Conservation (phyloP, 164 flowering plant species). For the Tinospora cordifolia region DNA sequence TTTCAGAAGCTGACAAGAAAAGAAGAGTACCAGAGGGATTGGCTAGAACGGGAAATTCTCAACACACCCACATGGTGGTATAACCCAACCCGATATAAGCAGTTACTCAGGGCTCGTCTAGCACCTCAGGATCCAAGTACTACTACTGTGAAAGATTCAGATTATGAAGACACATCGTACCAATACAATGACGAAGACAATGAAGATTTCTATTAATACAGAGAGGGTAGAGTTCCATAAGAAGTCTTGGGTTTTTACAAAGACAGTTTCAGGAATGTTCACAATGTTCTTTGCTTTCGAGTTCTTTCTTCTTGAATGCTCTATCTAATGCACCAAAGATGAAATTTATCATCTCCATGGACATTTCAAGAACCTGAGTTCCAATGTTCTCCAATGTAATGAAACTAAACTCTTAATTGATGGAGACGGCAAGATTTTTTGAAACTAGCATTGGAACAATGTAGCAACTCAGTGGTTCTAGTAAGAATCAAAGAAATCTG, state of each 20-base stretch:
- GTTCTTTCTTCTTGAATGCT: background rate
- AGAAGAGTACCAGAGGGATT: slow-evolving; percentile 19
- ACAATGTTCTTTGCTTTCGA: background rate
- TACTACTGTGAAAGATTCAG: background rate
- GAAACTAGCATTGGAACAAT: too few species aligned
- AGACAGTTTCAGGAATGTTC: background rate
- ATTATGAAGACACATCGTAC: background rate
- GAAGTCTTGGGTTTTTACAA: background rate
- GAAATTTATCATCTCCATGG: background rate
- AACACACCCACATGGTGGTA: slow-evolving; percentile 53
- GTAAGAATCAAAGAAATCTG: too few species aligned
- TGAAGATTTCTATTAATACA: background rate
- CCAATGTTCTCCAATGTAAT: background rate
- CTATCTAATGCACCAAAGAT: background rate
- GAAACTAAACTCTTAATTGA: too few species aligned
- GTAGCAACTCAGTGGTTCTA: too few species aligned
- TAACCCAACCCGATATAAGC: slow-evolving; percentile 36
- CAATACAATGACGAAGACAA: background rate
- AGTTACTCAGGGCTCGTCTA: slow-evolving; percentile 1
- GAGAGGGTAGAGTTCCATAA: background rate
- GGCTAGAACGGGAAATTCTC: slow-evolving; percentile 51
- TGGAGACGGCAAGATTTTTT: too few species aligned
- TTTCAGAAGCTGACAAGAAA: slow-evolving; percentile 19
- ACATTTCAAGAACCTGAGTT: background rate
- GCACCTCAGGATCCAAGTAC: slow-evolving; percentile 5